Conservation (phyloP, 495 filamentous ascomycete species). For the Annulohypoxylon stygium region DNA sequence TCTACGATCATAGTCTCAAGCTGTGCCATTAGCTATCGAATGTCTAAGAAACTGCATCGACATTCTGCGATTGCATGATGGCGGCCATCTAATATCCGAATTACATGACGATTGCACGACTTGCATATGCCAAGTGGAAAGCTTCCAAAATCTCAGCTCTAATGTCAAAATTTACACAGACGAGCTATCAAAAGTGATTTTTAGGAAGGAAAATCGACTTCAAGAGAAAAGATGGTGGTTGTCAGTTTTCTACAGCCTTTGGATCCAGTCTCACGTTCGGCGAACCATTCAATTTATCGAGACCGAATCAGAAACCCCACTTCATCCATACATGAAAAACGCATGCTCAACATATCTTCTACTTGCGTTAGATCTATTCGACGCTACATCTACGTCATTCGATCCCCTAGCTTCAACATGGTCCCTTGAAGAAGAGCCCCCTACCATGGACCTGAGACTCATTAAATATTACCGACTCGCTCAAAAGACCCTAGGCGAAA, state of each 20-base stretch:
- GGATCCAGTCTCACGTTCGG: constrained; percentile 46
- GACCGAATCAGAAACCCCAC: constrained; percentile 17
- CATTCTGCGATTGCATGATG: constrained; percentile 36
- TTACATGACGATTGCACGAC: constrained; percentile 29
- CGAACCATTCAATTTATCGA: constrained; percentile 40
- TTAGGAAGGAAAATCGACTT: constrained; percentile 45
- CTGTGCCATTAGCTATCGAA: constrained; percentile 29
- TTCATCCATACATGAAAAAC: constrained; percentile 12
- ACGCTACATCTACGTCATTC: constrained; percentile 42
- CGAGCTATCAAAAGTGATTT: constrained; percentile 44
- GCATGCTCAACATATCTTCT: constrained; percentile 33
- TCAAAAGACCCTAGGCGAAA: constrained; percentile 33
- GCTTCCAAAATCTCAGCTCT: constrained; percentile 33
- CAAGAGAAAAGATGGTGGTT: constrained; percentile 49
- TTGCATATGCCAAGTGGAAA: constrained; percentile 28
- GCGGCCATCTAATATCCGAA: constrained; percentile 25
- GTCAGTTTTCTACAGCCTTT: constrained; percentile 47
- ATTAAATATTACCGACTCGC: constrained; percentile 47
- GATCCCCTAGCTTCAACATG: constrained; percentile 41
- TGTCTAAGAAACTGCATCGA: constrained; percentile 43
- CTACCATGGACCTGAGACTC: constrained; percentile 41
- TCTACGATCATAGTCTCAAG: constrained; percentile 26
- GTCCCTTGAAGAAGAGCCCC: constrained; percentile 48
- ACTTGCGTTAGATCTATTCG: constrained; percentile 41
- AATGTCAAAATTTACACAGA: constrained; percentile 39